Base-by-base conservation (phyloP, 2,329 filamentous ascomycete genomes). In the Cladosporium sp. region DNA sequence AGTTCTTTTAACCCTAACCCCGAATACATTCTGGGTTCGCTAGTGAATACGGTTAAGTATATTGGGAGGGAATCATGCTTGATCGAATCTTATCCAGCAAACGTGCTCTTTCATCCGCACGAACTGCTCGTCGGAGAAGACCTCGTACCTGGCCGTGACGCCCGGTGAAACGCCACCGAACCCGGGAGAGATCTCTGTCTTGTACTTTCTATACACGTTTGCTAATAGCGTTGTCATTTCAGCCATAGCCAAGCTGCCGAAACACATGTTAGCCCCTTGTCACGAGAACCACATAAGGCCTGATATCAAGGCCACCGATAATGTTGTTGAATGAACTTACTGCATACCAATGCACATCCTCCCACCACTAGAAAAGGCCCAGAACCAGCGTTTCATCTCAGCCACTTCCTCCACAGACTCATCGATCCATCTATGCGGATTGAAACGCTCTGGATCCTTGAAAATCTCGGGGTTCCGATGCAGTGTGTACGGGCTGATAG, bases 181-280 rank as follows among this genome's bases (percentile, higher is more conserved):
- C n/a, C n/a, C n/a, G n/a, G n/a, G n/a, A n/a, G n/a, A n/a, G n/a
- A n/a, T n/a, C n/a, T n/a, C n/a, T n/a, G n/a, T n/a, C n/a, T n/a
- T n/a, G n/a, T n/a, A n/a, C n/a, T 58, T 62, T 43, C 69, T 59
- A 57, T 78, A 76, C 4, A 78, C 54, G 1, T 71, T 69, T 3
- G 72, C 67, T 1, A 72, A 58, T 7, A 78, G 57, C 1, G 71
- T 73, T 1, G 70, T 73, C 73, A 78, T 76, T 56, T 77, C 74
- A 11, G 72, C 72, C 67, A 76, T 74, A 2, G 75, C 75, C 7
- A 77, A 61, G 58, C 70, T 73, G 40, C 19, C 62, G n/a, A n/a
- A n/a, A 45, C 36, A 11, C 3, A 1, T 36, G 30, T 45, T 15
- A 45, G 42, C n/a, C n/a, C n/a, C n/a, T n/a, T n/a, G n/a, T n/a